Base-by-base conservation (phyloP, 2,329 filamentous ascomycete genomes). In the Arthrinium puccinioides region DNA sequence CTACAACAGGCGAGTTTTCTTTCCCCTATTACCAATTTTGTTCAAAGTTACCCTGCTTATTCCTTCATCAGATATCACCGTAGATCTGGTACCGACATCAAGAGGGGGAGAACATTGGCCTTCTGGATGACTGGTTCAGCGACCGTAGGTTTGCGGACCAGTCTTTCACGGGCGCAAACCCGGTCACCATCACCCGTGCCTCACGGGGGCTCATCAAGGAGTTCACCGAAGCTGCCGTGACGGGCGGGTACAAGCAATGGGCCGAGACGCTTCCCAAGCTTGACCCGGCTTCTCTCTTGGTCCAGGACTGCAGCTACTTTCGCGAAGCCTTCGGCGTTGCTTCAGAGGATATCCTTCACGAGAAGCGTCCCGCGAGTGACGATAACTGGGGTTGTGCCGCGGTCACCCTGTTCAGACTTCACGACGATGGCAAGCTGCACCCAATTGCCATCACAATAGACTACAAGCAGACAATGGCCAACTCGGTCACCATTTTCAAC, bases 401-500 rank as follows among this genome's bases (percentile, higher is more conserved):
- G 1, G 64, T 71, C 4, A 58, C 49, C 2, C 51, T 71, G 8
- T 70, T 66, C 42, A 55, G 66, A 29, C 56, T 72, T 4, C 53
- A 61, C 37, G 45, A 54, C 2, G 56, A 67, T 25, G 69, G 69
- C 5, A 60, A 60, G 39, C 55, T 73, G 6, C 66, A 71, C 43
- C 69, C 69, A 1, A 46, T 72, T 4, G 66, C 67, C 15, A 70
- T 73, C 41, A 60, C 64, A 5, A 53, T 67, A 35, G 69, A 73
- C 48, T 70, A 66, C 53, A 63, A 60, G 40, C 57, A 53, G 2
- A 60, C 46, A 32, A 58, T 67, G 49, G 53, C 58, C 3, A 55
- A 63, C 16, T 72, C 69, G 0, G 60, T 72, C 31, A 63, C 61
- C 28, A 62, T 72, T 39, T 73, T 70, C 60, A 74, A 74, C 55